Evolutionary conservation across 192 early-diverging fungal genomes (phyloP), one percentile per base, ranked within the genome.

Genomic region (Coemansia sp.): DNA sequence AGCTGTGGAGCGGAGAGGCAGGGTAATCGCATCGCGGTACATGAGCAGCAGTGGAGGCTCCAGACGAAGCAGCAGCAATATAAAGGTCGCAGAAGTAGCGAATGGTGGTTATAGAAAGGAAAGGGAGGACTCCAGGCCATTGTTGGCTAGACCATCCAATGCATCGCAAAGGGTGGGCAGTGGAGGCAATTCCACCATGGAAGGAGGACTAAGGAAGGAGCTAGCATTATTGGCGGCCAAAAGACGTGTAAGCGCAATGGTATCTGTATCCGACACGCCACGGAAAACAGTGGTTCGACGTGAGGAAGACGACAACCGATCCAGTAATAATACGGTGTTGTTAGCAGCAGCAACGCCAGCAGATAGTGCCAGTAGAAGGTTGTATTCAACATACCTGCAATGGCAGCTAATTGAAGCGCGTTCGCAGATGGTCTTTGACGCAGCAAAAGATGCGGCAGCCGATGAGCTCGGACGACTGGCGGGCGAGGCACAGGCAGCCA

Each of bases 401-500:
- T 82, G 79, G 79, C 70, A 48, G 44, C 37, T 82, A 67, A 56
- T 73, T 41, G 74, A 76, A 15, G 79, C 79, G 3, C 79, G 74
- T 9, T 59, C 74, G 47, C 70, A 76, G 45, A 67, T 65, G 58
- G 56, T 48, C 7, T 82, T 70, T 54, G 74, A 82, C 52, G 64
- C 40, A n/a, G 71, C 71, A 42, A 82, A 76, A 16, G 57, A 41
- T 2, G 68, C 71, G 10, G 74, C 74, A 7, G 9, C 10, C 11
- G 44, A 58, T 2, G 74, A 76, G 42, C 67, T 82, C 16, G 41
- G 26, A 3, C 70, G 48, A 3, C 66, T 82, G n/a, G 32, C 41
- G 9, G 18, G 5, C 9, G 74, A 82, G 23, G 71, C 68, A 21
- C 67, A 67, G 47, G 43, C 13, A 0, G 79, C 67, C 12, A 63